phyloP scores from a whole-genome alignment of 768 basidiomycete species.

The Epithele typhae region DNA sequence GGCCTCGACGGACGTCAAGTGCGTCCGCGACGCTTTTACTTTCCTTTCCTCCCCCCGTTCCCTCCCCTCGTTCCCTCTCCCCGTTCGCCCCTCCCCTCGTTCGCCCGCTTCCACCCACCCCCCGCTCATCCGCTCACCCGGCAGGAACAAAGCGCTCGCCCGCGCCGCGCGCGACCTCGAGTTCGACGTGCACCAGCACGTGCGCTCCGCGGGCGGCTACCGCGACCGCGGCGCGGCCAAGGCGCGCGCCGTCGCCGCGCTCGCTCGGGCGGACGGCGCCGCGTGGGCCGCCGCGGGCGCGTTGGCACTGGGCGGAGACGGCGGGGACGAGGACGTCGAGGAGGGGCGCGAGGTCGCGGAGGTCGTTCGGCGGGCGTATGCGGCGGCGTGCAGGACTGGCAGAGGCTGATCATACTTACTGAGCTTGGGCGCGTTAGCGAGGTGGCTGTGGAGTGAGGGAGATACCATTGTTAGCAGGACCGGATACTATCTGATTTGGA shows the following conservation, averaged over 20 bases:
- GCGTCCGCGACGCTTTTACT: too few relatives aligned
- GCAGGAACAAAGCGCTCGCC: constrained; percentile 40
- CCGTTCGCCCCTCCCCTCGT: background rate
- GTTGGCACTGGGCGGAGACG: constrained; percentile 1
- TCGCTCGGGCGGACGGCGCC: too few relatives aligned
- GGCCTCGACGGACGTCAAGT: too few relatives aligned
- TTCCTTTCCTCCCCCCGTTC: too few relatives aligned
- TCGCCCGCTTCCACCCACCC: background rate
- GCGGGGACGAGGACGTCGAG: constrained; percentile 21
- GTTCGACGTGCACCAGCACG: constrained; percentile 42
- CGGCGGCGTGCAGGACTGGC: constrained; percentile 2
- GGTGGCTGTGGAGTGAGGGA: too few relatives aligned
- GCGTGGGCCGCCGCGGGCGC: too few relatives aligned
- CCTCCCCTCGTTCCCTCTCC: background rate
- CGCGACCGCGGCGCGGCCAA: constrained; percentile 29
- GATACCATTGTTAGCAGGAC: too few relatives aligned
- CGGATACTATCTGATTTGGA: too few relatives aligned
- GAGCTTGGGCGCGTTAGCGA: too few relatives aligned
- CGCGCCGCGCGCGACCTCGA: constrained; percentile 44
- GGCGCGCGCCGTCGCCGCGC: constrained; percentile 28
- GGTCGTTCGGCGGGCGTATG: constrained; percentile 4
- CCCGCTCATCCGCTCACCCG: background rate
- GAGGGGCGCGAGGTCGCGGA: constrained; percentile 33
- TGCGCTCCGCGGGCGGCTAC: constrained; percentile 50
- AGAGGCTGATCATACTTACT: too few relatives aligned